Base-by-base conservation (phyloP, 2,329 filamentous ascomycete species). In the Ceratocystis destructans region DNA sequence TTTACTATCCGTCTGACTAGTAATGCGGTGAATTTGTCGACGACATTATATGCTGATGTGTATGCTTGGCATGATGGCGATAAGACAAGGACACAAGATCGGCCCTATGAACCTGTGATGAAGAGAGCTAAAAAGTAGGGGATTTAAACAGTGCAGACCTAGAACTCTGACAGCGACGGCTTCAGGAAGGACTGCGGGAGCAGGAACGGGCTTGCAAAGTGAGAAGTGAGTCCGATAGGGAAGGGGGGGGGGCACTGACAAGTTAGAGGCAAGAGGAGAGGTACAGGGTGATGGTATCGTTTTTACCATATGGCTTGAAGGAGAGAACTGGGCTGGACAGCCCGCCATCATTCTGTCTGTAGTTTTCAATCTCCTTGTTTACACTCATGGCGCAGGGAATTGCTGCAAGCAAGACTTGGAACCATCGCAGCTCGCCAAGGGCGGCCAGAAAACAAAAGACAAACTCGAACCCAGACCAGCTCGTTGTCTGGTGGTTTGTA, bases 71-170 rank as follows among this genome's bases (percentile, higher is more conserved):
- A 31, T 55, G 53, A 17, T 17, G 53, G 7, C 48, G 48, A 50
- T 31, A 31, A 17, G 15, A 57, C 53, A 57, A 57, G 53, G 53
- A 4, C 53, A 22, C 15, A 15, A 66, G 67, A 68, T 71, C 72
- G 68, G 70, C 70, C 71, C 71, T 63, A 46, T 63, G 44, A 69
- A 71, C 66, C 69, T 69, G 55, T 67, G 46, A 69, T 3, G 65
- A 64, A 62, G 61, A 33, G 61, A 62, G 37, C 61, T 62, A 62
- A 28, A 28, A 48, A 25, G 48, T 17, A 57, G 10, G 53, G 22
- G 28, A 17, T 17, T 17, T 17, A 8, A 12, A 17, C n/a, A 33
- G 53, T 10, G n/a, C 22, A n/a, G 28, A 57, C 17, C 12, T 57
- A 33, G 28, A 57, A 57, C 53, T 57, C 12, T 31, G 53, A 28